Percentiles rank a stretch among this genome's conserved stretches.
These are phyloP conservation scores for Cutaneotrichosporon sp. DNA, from an alignment of 1,284 basidiomycete species.

Conservation along the genomic window DNA sequence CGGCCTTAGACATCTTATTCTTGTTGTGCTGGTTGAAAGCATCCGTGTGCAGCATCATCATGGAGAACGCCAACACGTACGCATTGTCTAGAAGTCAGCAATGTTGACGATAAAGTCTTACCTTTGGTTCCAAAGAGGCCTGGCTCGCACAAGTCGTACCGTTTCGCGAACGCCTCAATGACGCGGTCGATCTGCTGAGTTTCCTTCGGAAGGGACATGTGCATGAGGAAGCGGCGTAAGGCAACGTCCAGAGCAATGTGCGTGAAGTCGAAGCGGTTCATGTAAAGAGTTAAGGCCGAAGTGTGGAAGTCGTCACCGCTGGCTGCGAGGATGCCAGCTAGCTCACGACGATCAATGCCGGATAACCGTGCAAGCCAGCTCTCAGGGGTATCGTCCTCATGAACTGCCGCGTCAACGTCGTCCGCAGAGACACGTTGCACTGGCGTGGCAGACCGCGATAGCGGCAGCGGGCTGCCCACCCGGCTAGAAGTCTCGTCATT, in stretches of 20 bases:
- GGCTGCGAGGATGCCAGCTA: slow-evolving; percentile 67
- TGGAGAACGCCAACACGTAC: slow-evolving; percentile 93
- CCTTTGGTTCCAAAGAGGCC: slow-evolving; percentile 72
- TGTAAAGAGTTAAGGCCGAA: slow-evolving; percentile 65
- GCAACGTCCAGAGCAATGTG: slow-evolving; percentile 84
- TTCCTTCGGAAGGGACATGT: slow-evolving; percentile 83
- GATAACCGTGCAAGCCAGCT: slow-evolving; percentile 63
- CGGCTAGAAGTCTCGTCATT: neutral
- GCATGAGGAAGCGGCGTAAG: slow-evolving; percentile 83
- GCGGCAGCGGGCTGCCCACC: neutral
- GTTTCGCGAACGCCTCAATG: slow-evolving; percentile 86
- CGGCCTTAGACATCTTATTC: slow-evolving; percentile 91
- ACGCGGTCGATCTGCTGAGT: slow-evolving; percentile 98
- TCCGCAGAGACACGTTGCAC: neutral
- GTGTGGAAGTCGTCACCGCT: slow-evolving; percentile 71
- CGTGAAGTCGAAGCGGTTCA: slow-evolving; percentile 73
- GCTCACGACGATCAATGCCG: slow-evolving; percentile 66
- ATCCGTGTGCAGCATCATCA: slow-evolving; percentile 99
- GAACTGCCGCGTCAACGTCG: neutral
- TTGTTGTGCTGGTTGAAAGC: slow-evolving; percentile 97
- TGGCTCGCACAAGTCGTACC: slow-evolving; percentile 81
- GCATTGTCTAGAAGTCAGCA: slow-evolving; percentile 67
- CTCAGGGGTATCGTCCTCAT: slow-evolving; percentile 47
- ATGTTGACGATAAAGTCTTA: slow-evolving; percentile 40
- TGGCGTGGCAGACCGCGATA: neutral